phyloP scores from a whole-genome alignment of 1,284 basidiomycete species.

The Rhodotorula sp. region DNA sequence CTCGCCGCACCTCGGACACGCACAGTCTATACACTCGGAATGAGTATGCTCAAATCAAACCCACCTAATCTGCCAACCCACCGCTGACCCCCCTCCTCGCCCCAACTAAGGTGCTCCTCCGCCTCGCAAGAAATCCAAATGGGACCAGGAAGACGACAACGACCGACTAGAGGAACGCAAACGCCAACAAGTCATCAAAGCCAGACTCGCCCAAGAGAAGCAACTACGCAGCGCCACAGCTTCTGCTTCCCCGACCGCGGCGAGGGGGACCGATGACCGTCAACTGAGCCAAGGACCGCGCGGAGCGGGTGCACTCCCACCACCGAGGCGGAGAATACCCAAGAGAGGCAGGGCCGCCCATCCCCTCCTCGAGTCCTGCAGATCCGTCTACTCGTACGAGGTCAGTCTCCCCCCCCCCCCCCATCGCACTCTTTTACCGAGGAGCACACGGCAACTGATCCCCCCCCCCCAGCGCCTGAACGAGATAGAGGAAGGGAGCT shows the following conservation, averaged over 20 bases:
- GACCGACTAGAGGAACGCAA: conserved; percentile 20
- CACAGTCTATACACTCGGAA: no score
- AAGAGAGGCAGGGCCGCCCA: conserved; percentile 31
- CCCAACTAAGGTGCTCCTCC: conserved; percentile 6
- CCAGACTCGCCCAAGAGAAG: conserved; percentile 22
- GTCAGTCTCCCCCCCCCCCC: conserved; percentile 8
- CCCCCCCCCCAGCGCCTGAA: conserved; percentile 66
- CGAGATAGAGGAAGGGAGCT: conserved; percentile 94
- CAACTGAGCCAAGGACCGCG: background rate
- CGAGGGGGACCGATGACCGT: background rate
- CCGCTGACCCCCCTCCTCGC: background rate
- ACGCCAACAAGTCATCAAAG: conserved; percentile 27
- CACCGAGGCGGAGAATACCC: conserved; percentile 1
- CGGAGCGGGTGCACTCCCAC: background rate
- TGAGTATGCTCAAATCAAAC: no score
- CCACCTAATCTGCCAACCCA: no score
- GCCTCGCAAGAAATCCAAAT: conserved; percentile 40
- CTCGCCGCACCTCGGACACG: no score
- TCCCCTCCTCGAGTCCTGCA: conserved; percentile 38
- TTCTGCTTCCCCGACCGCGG: background rate
- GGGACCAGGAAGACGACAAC: conserved; percentile 42
- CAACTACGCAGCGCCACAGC: conserved; percentile 10
- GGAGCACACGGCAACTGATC: background rate
- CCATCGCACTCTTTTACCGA: no score
- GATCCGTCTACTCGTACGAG: conserved; percentile 41